Conservation (phyloP, 2,329 filamentous ascomycete species). For the Hypoxylon rubiginosum region DNA sequence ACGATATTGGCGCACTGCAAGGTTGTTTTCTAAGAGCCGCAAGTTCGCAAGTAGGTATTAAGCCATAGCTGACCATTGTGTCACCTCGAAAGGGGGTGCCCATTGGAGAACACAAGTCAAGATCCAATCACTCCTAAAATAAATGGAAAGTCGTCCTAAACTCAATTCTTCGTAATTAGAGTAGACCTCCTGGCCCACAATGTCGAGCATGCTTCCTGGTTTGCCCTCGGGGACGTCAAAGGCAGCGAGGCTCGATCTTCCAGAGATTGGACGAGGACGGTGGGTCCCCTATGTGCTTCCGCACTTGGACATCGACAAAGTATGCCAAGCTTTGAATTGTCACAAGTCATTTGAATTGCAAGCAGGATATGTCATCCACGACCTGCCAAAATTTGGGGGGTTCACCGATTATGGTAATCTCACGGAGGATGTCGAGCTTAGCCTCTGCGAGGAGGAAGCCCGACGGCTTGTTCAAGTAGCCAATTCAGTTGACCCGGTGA, state of each 20-base stretch:
- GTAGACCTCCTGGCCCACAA: neutral
- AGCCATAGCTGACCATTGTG: neutral
- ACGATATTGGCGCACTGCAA: neutral
- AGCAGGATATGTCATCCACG: neutral
- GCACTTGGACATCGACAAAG: neutral
- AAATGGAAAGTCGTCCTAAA: neutral
- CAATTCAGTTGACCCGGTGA: conserved; percentile 2
- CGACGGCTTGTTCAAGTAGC: neutral
- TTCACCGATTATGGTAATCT: conserved; percentile 5
- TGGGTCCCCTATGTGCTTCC: neutral
- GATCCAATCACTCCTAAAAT: neutral
- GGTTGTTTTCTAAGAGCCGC: conserved; percentile 11
- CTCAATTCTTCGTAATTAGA: neutral
- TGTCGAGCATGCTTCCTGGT: conserved; percentile 4
- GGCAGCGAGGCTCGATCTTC: conserved; percentile 3
- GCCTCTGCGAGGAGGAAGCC: conserved; percentile 3
- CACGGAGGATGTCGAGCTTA: conserved; percentile 6
- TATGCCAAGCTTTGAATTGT: neutral
- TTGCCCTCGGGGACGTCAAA: conserved; percentile 6
- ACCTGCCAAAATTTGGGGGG: conserved; percentile 1
- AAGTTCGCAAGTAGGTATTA: neutral
- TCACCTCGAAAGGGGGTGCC: neutral
- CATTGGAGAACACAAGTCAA: neutral
- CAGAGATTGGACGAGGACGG: neutral
- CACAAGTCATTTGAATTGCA: conserved; percentile 8